Conservation (phyloP, 495 filamentous ascomycete species). For the Terfezia claveryi region DNA sequence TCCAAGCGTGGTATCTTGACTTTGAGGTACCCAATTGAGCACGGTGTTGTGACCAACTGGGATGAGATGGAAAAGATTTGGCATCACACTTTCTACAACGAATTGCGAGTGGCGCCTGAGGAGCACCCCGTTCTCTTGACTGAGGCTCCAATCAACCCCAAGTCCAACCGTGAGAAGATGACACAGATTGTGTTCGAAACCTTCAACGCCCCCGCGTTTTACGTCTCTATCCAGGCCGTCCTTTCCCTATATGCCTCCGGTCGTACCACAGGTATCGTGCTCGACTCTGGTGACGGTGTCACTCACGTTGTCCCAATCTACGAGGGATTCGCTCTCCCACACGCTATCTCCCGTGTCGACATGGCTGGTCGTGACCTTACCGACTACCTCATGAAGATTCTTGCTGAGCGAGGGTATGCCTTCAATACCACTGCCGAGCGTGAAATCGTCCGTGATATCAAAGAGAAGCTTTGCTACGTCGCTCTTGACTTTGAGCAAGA, state of each 20-base stretch:
- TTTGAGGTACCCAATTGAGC: slow-evolving; percentile 85
- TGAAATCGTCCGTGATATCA: slow-evolving; percentile 89
- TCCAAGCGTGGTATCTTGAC: slow-evolving; percentile 85
- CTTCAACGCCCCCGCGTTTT: slow-evolving; percentile 91
- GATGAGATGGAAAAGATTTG: slow-evolving; percentile 99
- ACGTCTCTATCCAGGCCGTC: slow-evolving; percentile 92
- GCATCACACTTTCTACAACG: slow-evolving; percentile 64
- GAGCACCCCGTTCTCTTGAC: slow-evolving; percentile 95
- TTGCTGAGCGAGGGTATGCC: slow-evolving; percentile 80
- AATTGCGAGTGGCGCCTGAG: slow-evolving; percentile 96
- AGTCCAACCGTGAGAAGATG: slow-evolving; percentile 85
- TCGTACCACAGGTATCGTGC: slow-evolving; percentile 84
- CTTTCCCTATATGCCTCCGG: slow-evolving; percentile 91
- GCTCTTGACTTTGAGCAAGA: slow-evolving; percentile 96
- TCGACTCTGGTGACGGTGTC: slow-evolving; percentile 90
- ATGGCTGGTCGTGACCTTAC: slow-evolving; percentile 97
- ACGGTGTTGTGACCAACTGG: slow-evolving; percentile 98
- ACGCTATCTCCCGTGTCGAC: slow-evolving; percentile 83
- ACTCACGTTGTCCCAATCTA: slow-evolving; percentile 96
- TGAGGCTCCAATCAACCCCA: slow-evolving; percentile 88
- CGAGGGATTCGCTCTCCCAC: slow-evolving; percentile 92
- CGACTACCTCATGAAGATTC: slow-evolving; percentile 74
- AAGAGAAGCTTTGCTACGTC: slow-evolving; percentile 85
- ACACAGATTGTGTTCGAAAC: slow-evolving; percentile 98
- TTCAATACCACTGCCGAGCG: slow-evolving; percentile 97